phyloP scores from a whole-genome alignment of 805 yeast species.

The Starmerella apicola region DNA sequence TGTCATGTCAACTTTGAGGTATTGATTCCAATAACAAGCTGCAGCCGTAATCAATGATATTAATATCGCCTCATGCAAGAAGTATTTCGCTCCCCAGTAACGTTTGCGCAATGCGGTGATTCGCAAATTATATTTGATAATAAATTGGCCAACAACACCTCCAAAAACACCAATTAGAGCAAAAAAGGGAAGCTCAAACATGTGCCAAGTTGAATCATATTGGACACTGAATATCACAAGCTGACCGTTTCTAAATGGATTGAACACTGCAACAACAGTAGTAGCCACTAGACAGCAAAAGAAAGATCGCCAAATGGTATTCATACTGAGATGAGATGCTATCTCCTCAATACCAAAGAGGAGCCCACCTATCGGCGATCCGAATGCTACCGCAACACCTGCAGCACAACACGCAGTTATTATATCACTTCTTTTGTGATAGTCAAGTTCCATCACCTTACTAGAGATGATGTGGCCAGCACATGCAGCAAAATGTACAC shows the following conservation, averaged over 20 bases:
- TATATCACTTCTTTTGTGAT: slow-evolving; percentile 38
- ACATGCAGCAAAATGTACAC: slow-evolving; percentile 95
- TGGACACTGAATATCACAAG: slow-evolving; percentile 85
- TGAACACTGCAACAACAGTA: slow-evolving; percentile 60
- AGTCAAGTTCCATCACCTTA: slow-evolving; percentile 27
- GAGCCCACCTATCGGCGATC: slow-evolving; percentile 89
- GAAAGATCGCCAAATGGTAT: slow-evolving; percentile 82
- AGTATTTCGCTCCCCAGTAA: slow-evolving; percentile 45
- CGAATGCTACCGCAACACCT: slow-evolving; percentile 98
- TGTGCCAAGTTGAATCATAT: slow-evolving; percentile 77
- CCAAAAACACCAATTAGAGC: slow-evolving; percentile 77
- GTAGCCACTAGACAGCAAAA: slow-evolving; percentile 86
- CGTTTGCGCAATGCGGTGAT: slow-evolving; percentile 67
- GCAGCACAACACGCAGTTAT: slow-evolving; percentile 90
- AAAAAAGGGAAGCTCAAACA: slow-evolving; percentile 66
- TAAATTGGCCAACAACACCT: slow-evolving; percentile 74
- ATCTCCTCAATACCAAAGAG: slow-evolving; percentile 88
- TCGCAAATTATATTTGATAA: slow-evolving; percentile 60
- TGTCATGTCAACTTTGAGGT: slow-evolving; percentile 81
- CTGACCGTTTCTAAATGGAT: slow-evolving; percentile 92
- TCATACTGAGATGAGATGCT: slow-evolving; percentile 49
- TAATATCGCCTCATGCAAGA: slow-evolving; percentile 57
- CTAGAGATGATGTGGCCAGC: slow-evolving; percentile 59
- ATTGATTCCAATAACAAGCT: slow-evolving; percentile 73
- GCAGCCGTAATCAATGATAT: slow-evolving; percentile 60